Base-by-base conservation (phyloP, 805 yeast species). In the Phaffomyces antillensis region DNA sequence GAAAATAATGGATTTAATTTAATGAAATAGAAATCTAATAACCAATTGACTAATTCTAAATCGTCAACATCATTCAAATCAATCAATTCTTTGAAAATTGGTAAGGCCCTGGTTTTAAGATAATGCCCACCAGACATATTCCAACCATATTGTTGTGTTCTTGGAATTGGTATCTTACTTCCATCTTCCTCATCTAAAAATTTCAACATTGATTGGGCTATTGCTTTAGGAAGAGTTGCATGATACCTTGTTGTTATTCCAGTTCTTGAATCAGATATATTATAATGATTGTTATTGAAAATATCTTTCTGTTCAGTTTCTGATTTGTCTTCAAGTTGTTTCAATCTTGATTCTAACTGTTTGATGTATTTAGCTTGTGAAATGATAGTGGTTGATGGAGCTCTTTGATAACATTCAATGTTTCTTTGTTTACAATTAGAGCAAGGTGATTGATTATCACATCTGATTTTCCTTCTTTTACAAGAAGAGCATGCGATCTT, bases 111-210 rank as follows among this genome's bases (percentile, higher is more conserved):
- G 20, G 74, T 74, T 32, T 48, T 49, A n/a, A 77, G 49, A 54
- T 76, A 80, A 52, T 72, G 73, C 26, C 70, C 70, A 1, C 85
- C 85, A 17, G 73, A 65, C 75, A 79, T 63, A 56, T 80, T 80
- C 84, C 84, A 80, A n/a, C 83, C 84, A 52, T 76, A 80, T 41
- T 69, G 72, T 55, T 79, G 83, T 16, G 70, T 63, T 37, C 84
- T 59, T 5, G 84, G 84, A 13, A 73, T 48, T 15, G 61, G 54
- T 11, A 77, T 64, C 12, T 62, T 53, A 20, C 58, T 51, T 4
- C 41, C n/a, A 38, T 62, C 60, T 45, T 63, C 66, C 9, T 60
- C 60, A 8, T 63, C 50, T 10, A 77, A 62, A 32, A 64, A 49
- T 10, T 61, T 50, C 45, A 60, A 60, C 49, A 68, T 51, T 15